Conservation (phyloP, 306 rosid species). For the Vigna hirtella region DNA sequence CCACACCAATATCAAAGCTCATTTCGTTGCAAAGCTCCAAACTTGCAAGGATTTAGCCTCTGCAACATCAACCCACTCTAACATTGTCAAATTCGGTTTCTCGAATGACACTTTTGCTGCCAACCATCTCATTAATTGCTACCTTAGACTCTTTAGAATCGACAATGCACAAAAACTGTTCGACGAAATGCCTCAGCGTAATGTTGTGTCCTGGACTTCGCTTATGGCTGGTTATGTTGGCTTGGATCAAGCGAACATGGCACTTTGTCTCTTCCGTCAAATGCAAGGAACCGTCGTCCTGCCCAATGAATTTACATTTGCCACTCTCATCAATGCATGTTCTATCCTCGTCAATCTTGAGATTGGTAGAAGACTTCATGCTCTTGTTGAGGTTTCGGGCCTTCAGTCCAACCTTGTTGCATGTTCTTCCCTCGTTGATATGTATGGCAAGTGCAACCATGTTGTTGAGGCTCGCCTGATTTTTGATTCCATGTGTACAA, state of each 20-base stretch:
- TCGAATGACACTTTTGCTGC: constrained; percentile 54
- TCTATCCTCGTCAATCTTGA: constrained; percentile 61
- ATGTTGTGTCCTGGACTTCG: constrained; percentile 85
- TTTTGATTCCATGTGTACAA: constrained; percentile 65
- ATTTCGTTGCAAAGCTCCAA: constrained; percentile 56
- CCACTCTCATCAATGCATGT: constrained; percentile 75
- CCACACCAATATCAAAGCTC: constrained; percentile 48
- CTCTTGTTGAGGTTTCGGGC: constrained; percentile 58
- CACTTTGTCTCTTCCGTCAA: constrained; percentile 56
- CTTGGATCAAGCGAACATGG: constrained; percentile 51
- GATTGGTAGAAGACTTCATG: constrained; percentile 64
- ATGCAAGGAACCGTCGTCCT: constrained; percentile 56
- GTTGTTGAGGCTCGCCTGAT: constrained; percentile 60
- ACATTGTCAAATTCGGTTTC: constrained; percentile 58
- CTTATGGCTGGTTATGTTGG: constrained; percentile 71
- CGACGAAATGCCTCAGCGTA: constrained; percentile 64
- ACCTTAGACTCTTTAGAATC: constrained; percentile 54
- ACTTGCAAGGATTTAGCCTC: constrained; percentile 52
- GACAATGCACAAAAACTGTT: constrained; percentile 62
- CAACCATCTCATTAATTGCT: constrained; percentile 70
- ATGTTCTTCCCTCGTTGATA: constrained; percentile 77
- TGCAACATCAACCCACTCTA: constrained; percentile 58
- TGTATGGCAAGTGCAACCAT: constrained; percentile 84
- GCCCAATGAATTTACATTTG: constrained; percentile 75
- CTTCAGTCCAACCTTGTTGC: constrained; percentile 59